Conservation (phyloP, 2,329 filamentous ascomycete genomes). For the Fusarium anguioides region DNA sequence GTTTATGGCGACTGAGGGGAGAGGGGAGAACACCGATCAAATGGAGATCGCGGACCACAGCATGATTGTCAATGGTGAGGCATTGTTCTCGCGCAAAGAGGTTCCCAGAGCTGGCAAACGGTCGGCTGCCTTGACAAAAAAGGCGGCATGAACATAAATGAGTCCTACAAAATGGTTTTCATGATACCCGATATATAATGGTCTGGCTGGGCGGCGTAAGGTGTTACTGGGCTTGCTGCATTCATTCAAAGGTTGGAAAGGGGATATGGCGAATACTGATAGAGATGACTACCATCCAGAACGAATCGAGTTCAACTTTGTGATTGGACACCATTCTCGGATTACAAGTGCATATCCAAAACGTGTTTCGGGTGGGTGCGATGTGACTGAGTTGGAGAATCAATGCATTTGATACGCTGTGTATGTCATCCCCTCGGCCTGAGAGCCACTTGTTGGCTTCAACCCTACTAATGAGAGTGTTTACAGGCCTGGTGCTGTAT, state of each 20-base stretch:
- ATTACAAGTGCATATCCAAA: background rate
- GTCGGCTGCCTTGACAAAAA: conserved; percentile 44
- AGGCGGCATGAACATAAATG: conserved; percentile 22
- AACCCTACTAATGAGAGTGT: background rate
- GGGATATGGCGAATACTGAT: conserved; percentile 10
- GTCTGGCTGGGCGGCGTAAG: conserved; percentile 20
- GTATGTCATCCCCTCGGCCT: background rate
- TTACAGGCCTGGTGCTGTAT: background rate
- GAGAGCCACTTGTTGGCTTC: background rate
- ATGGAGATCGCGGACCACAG: conserved; percentile 70
- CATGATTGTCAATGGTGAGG: conserved; percentile 72
- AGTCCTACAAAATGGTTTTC: conserved; percentile 1
- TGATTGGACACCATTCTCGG: background rate
- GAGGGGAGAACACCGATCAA: conserved; percentile 50
- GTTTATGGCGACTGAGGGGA: conserved; percentile 55
- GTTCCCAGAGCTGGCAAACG: conserved; percentile 61
- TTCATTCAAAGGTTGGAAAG: background rate
- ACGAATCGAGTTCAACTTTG: conserved; percentile 3
- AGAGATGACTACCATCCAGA: conserved; percentile 7
- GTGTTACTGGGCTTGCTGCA: conserved; percentile 23
- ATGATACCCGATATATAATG: conserved; percentile 32
- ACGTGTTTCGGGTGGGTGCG: background rate
- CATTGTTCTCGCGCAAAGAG: conserved; percentile 64
- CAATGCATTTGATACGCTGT: background rate
- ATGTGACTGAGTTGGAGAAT: background rate